Base-by-base conservation (phyloP, 768 basidiomycete genomes). In the Tulasnella sp. region DNA sequence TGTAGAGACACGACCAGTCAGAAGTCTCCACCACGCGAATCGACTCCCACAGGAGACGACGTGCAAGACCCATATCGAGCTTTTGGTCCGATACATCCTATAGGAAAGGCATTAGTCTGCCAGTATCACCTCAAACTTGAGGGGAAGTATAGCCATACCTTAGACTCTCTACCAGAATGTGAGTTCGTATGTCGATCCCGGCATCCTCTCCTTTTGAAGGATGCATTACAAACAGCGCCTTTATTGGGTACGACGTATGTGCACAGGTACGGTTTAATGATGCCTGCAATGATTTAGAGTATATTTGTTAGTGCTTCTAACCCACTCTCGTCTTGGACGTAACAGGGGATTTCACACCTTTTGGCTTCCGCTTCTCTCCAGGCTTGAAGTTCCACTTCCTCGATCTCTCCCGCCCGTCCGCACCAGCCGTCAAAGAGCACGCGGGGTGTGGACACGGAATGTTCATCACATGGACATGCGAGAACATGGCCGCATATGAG, bases 111-210 rank as follows among this genome's bases (percentile, higher is more conserved):
- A 34, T 43, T 55, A 11, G 38, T 44, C 42, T 34, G 30, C n/a
- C 24, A n/a, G n/a, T 29, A 4, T 7, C 45, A 19, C 44, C n/a
- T 10, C 21, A 49, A 30, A 10, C 21, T 12, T 19, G 45, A 7
- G 10, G 17, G 45, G 24, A 27, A 12, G 17, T 4, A 27, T 15
- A 2, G 27, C 3, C 54, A 8, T 31, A 59, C 57, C 57, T 59
- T 59, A 3, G 57, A 59, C 31, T 59, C 57, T 41, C 34, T 59
- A 4, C 57, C 57, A n/a, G 57, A 51, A 50, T 59, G 57, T 15
- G 57, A 59, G 4, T 30, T 42, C n/a, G 45, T 48, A 34, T 59
- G 57, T 11, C 57, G 57, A 50, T 59, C 57, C n/a, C 57, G 57
- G 29, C 57, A 59, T 19, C 57, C 57, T 25, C 57, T 15, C 21